Conservation (phyloP, 2,329 filamentous ascomycete genomes). For the Onygenales sp. region DNA sequence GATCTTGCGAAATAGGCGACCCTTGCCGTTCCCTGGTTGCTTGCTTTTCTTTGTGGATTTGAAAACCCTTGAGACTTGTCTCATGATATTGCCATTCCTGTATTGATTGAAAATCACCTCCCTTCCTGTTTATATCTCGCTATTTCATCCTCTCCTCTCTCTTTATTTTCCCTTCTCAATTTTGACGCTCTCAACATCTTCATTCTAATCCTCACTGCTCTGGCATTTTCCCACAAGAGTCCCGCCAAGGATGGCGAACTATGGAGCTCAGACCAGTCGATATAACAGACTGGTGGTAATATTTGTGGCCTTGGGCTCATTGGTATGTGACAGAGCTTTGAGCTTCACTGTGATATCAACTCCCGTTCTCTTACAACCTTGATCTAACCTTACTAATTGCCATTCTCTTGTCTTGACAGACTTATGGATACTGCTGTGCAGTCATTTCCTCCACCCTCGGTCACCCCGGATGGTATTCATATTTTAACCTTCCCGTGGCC, state of each 20-base stretch:
- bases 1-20: not conserved
- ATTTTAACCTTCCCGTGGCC: slow-evolving; percentile 37
- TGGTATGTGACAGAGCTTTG: slow-evolving; percentile 19
- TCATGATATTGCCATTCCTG: no score
- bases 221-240: not conserved
- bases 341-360: not conserved
- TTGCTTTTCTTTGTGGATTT: no score
- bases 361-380: not conserved
- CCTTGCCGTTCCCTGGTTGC: no score
- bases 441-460: slow-evolving; percentile 45
- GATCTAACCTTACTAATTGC: not conserved
- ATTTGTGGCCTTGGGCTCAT: slow-evolving; percentile 30
- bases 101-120: no score
- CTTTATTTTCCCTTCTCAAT: not conserved
- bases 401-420: slow-evolving; percentile 21
- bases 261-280: slow-evolving; percentile 26
- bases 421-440: slow-evolving; percentile 43
- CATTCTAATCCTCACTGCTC: not conserved
- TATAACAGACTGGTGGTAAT: slow-evolving; percentile 31
- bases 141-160: no score
- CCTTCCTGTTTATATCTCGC: no score
- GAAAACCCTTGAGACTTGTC: no score
- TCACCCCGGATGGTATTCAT: slow-evolving; percentile 43
- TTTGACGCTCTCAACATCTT: not conserved
- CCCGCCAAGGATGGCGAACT: slow-evolving; percentile 17